Evolutionary conservation across 2,329 filamentous ascomycete genomes (phyloP), one percentile per base, ranked within the genome.

Genomic region (Fusarium algeriense): DNA sequence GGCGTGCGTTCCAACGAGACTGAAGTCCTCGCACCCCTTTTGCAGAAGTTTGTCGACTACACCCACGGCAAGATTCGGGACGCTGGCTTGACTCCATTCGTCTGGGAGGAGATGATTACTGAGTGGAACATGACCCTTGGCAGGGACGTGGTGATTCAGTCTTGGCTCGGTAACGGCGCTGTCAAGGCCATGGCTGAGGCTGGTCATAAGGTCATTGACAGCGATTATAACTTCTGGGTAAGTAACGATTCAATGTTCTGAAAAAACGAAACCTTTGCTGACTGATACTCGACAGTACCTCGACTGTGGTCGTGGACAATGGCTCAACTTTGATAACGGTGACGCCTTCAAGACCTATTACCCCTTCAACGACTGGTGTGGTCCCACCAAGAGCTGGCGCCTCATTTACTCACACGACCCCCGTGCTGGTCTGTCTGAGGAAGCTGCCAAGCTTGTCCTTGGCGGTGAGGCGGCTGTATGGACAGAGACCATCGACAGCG

Each of bases 31-130:
- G 86, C 89, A 76, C 93, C 94, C 4, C 85, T 96, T 26, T 86
- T 97, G 78, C 93, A 97, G 78, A 88, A 86, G 62, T 94, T 97
- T 78, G 84, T 97, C 69, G 88, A 93, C 78, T 86, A 87, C 71
- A 90, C 91, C 75, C 92, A 95, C 79, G 84, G 81, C 34, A 88
- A 90, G 48, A 85, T 96, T 43, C 84, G 89, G 48, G 82, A 86
- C 45, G 85, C 87, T 9, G 91, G 91, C 7, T 82, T 97, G 55
- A 88, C 86, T 8, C 93, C 94, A 0, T 83, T 97, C 26, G 92
- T 95, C 2, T 97, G 94, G 94, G 93, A 97, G 80, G 94, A 97
- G 80, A 94, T 96, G 86, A 84, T 93, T 2, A 83, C 92, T 13
- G 85, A 90, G 28, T 97, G 93, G 91, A 92, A 95, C 77, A 82